Evolutionary conservation across 306 rosid genomes (phyloP).

Genomic region (Prunus mume): DNA sequence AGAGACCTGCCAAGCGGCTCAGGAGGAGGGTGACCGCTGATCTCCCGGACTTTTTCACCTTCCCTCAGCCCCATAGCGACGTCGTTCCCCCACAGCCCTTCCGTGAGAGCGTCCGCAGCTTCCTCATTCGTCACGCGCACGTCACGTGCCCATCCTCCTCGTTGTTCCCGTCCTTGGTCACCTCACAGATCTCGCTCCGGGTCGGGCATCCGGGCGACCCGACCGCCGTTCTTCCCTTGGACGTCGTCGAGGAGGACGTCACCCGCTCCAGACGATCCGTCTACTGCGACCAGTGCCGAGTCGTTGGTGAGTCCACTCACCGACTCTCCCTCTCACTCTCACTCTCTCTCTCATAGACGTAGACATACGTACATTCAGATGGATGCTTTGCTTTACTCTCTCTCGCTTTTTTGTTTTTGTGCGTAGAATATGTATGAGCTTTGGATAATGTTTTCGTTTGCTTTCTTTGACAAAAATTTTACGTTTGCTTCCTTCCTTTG

Average conservation of each 20-base stretch:
- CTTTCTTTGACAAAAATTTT: background rate
- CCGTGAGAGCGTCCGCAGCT: conserved; percentile 15
- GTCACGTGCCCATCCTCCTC: conserved; percentile 23
- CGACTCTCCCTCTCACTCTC: background rate
- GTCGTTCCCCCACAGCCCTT: conserved; percentile 5
- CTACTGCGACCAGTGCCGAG: conserved; percentile 42
- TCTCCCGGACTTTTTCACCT: conserved; percentile 28
- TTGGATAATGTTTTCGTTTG: background rate
- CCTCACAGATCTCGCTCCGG: conserved; percentile 20
- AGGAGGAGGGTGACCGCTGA: conserved; percentile 21
- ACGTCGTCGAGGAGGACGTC: conserved; percentile 40
- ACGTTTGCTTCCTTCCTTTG: background rate
- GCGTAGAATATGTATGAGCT: background rate
- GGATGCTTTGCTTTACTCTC: too few relatives aligned
- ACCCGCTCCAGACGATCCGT: conserved; percentile 29
- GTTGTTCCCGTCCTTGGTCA: conserved; percentile 18
- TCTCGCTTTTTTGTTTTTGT: background rate
- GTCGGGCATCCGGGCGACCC: background rate
- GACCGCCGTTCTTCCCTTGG: conserved; percentile 13
- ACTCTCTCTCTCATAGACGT: too few relatives aligned
- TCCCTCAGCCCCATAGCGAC: conserved; percentile 7
- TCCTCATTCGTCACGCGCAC: conserved; percentile 29
- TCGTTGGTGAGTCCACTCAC: conserved; percentile 26
- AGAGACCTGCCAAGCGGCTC: conserved; percentile 16
- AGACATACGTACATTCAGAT: too few relatives aligned